Percentiles rank a stretch among this genome's conserved stretches.
These are phyloP conservation scores for Neonectria sp. DNA, from an alignment of 2,329 filamentous ascomycete genomes.

Conservation along the genomic window DNA sequence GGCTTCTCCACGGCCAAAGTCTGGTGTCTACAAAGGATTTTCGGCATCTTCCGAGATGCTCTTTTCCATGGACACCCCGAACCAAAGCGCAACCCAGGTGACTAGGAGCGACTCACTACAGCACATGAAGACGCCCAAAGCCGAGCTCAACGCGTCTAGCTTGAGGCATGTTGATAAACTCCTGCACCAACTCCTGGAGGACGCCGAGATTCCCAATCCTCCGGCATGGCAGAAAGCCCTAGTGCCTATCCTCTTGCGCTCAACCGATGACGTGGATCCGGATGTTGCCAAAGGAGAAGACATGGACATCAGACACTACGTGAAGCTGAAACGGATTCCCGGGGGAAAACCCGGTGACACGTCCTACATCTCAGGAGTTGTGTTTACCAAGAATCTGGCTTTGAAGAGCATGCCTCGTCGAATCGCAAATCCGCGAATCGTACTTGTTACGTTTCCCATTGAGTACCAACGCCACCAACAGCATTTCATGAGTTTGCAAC, in stretches of 20 bases:
- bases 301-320: slow-evolving; percentile 97
- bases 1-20: slow-evolving; percentile 79
- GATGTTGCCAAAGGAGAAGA: slow-evolving; percentile 92
- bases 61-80: slow-evolving; percentile 62
- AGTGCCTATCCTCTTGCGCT: slow-evolving; percentile 89
- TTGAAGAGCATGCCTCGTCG: slow-evolving; percentile 95
- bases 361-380: slow-evolving; percentile 95
- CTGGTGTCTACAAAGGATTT: slow-evolving; percentile 70
- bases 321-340: slow-evolving; percentile 97
- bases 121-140: slow-evolving; percentile 79
- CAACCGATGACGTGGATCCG: slow-evolving; percentile 94
- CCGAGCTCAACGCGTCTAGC: slow-evolving; percentile 90
- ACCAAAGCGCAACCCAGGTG: slow-evolving; percentile 64
- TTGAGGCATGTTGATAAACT: slow-evolving; percentile 90
- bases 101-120: slow-evolving; percentile 89
- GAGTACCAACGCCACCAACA: slow-evolving; percentile 91
- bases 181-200: slow-evolving; percentile 85
- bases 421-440: slow-evolving; percentile 86
- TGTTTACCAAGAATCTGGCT: slow-evolving; percentile 97
- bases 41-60: slow-evolving; percentile 67
- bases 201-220: slow-evolving; percentile 80
- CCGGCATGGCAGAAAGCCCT: slow-evolving; percentile 91
- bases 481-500: slow-evolving; percentile 98
- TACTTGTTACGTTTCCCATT: slow-evolving; percentile 94
- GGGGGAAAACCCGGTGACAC: slow-evolving; percentile 93